phyloP scores from a whole-genome alignment of 2,329 filamentous ascomycete species.

The Penicillium sp. region DNA sequence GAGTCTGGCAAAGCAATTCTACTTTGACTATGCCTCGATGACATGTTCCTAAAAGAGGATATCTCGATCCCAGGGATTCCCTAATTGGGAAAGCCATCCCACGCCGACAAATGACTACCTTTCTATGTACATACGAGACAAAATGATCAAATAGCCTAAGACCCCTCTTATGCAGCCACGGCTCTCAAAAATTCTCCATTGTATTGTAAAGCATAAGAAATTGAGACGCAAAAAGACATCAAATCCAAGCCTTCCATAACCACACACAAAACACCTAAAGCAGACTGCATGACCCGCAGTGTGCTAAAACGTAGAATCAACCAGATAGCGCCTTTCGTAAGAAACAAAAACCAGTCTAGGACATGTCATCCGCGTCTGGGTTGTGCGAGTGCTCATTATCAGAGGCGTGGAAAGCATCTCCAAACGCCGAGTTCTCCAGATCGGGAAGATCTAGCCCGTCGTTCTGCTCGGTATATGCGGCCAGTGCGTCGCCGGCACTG shows the following conservation, averaged over 20 bases:
- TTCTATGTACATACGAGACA: background rate
- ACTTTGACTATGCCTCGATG: background rate
- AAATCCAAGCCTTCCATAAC: slow-evolving; percentile 16
- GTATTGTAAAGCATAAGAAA: slow-evolving; percentile 12
- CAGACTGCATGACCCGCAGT: slow-evolving; percentile 12
- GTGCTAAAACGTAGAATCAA: slow-evolving; percentile 10
- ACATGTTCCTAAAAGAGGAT: background rate
- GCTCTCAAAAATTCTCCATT: slow-evolving; percentile 5
- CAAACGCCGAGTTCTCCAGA: slow-evolving; percentile 76
- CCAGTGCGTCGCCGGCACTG: slow-evolving; percentile 65
- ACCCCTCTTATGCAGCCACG: background rate
- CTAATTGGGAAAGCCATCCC: slow-evolving; percentile 1
- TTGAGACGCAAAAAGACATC: slow-evolving; percentile 5
- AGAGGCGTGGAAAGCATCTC: slow-evolving; percentile 68
- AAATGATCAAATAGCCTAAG: background rate
- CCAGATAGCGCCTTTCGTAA: slow-evolving; percentile 13
- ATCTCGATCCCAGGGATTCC: background rate
- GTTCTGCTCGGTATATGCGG: slow-evolving; percentile 59
- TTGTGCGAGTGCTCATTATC: slow-evolving; percentile 43
- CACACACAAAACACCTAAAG: slow-evolving; percentile 13
- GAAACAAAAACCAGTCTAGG: slow-evolving; percentile 19
- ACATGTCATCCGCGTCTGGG: slow-evolving; percentile 40
- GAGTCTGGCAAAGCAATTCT: background rate
- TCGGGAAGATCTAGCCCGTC: slow-evolving; percentile 53
- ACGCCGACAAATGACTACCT: background rate